A percentile compares a stretch with the other conserved stretches of the same genome.
Conservation (phyloP, 176 grass and related monocot genomes). For the Triticum dicoccoides region DNA sequence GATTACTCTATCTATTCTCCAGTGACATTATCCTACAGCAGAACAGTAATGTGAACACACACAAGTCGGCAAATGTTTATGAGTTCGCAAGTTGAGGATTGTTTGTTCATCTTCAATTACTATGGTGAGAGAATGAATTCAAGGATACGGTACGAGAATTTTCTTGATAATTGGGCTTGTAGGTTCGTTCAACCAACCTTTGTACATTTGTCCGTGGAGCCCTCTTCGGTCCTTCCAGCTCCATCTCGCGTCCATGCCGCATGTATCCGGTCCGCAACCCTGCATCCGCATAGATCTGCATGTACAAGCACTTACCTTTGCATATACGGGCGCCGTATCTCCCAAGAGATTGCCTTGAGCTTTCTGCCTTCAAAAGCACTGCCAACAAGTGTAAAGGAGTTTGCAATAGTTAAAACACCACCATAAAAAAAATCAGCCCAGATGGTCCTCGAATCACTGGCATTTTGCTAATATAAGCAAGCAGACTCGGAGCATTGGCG, state of each 20-base stretch:
- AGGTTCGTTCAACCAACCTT: background rate
- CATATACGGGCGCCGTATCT: conserved; percentile 8
- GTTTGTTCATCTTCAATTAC: background rate
- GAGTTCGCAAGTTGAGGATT: background rate
- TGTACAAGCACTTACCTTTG: conserved; percentile 7
- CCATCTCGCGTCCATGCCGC: background rate
- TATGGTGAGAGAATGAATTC: background rate
- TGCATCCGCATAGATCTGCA: conserved; percentile 3
- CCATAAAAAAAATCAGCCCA: background rate
- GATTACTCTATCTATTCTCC: background rate
- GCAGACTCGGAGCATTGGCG: conserved; percentile 25
- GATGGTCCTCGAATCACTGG: conserved; percentile 42
- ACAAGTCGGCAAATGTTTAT: conserved; percentile 1
- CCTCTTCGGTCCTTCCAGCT: conserved; percentile 2
- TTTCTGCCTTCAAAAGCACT: conserved; percentile 50
- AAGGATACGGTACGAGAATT: background rate
- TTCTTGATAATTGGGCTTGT: background rate
- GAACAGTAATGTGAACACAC: background rate
- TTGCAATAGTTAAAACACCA: conserved; percentile 22
- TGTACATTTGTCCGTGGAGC: background rate
- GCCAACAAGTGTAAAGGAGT: conserved; percentile 42
- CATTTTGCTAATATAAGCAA: conserved; percentile 39
- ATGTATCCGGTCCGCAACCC: background rate
- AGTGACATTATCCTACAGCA: background rate
- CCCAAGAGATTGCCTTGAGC: conserved; percentile 28